These are phyloP conservation scores for Cichorium intybus DNA, from an alignment of 140 eudicot species.

Conservation along the genomic window DNA sequence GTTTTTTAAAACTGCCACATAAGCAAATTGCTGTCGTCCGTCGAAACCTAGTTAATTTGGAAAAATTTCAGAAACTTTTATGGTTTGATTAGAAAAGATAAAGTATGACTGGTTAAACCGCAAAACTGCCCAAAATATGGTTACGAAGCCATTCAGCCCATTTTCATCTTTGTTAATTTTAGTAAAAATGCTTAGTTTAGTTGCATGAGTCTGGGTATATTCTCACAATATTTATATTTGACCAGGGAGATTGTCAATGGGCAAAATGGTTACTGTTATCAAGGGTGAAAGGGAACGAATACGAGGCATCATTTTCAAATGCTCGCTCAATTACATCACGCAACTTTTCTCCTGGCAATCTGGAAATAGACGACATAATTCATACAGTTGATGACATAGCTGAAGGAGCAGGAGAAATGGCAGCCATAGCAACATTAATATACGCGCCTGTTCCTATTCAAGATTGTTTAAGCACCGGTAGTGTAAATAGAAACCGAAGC, in stretches of 20 bases:
- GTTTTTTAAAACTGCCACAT: neutral
- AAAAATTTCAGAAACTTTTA: neutral
- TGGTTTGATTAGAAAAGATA: neutral
- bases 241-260: slow-evolving; percentile 92
- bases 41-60: neutral
- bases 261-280: slow-evolving; percentile 80
- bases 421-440: slow-evolving; percentile 94
- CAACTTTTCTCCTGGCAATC: slow-evolving; percentile 45
- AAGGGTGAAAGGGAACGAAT: slow-evolving; percentile 80
- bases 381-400: slow-evolving; percentile 96
- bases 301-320: slow-evolving; percentile 93
- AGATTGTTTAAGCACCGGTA: slow-evolving; percentile 90
- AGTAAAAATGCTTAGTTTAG: neutral
- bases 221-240: slow-evolving; percentile 24
- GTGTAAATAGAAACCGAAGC: slow-evolving; percentile 72
- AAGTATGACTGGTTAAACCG: neutral
- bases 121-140: neutral
- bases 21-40: neutral
- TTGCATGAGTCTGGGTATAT: too few relatives aligned
- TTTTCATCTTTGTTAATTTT: neutral
- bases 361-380: slow-evolving; percentile 67
- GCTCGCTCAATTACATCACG: slow-evolving; percentile 70
- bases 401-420: slow-evolving; percentile 95
- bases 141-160: neutral
- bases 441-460: slow-evolving; percentile 87